Conservation (phyloP, 179 eudicot species). For the Beta corolliflora region DNA sequence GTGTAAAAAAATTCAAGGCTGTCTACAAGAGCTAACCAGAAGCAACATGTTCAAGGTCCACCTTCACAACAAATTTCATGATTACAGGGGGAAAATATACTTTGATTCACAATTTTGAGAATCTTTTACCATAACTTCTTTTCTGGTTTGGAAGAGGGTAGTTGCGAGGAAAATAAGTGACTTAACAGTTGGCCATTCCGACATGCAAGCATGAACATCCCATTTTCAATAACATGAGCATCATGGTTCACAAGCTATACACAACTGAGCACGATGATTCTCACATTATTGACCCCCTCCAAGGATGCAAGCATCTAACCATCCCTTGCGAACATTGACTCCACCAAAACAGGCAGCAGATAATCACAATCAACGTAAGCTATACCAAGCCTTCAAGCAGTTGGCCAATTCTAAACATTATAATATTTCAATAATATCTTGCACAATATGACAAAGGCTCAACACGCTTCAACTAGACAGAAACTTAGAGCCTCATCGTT, state of each 20-base stretch:
- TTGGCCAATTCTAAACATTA: background rate
- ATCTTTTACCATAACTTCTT: background rate
- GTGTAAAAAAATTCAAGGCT: background rate
- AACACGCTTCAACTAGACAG: background rate
- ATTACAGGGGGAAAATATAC: background rate
- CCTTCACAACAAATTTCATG: background rate
- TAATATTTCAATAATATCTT: too few relatives aligned
- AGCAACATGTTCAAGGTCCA: background rate
- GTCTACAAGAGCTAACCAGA: background rate
- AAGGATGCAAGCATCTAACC: background rate
- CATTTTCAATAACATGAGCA: background rate
- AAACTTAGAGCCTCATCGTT: background rate
- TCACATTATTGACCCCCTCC: background rate
- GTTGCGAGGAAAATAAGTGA: background rate
- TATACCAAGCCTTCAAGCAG: background rate
- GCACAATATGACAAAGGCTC: background rate
- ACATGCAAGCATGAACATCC: background rate
- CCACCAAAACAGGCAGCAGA: background rate
- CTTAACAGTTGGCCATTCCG: background rate
- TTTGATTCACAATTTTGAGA: background rate
- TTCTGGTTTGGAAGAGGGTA: background rate
- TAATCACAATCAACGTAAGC: background rate
- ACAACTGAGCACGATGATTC: conserved; percentile 3
- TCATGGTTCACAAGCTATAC: background rate
- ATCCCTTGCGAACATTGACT: background rate